phyloP scores from a whole-genome alignment of 2,329 filamentous ascomycete genomes.

The Exophiala calicioides region DNA sequence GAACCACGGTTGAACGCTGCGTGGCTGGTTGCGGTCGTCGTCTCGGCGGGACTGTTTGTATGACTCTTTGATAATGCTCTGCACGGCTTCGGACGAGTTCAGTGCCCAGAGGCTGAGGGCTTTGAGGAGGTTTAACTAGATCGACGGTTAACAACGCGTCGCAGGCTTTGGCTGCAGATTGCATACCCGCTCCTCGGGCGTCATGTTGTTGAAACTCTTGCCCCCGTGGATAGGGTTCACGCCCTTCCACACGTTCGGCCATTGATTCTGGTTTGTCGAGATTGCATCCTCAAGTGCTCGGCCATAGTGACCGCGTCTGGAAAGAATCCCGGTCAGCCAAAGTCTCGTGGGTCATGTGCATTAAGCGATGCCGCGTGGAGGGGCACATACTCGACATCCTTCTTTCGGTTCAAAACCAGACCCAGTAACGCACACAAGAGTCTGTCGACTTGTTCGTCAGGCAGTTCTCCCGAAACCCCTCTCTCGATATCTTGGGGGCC shows the following conservation, averaged over 20 bases:
- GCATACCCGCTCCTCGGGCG: slow-evolving; percentile 74
- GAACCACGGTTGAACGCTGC: slow-evolving; percentile 90
- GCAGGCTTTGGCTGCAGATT: neutral
- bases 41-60: slow-evolving; percentile 87
- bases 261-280: slow-evolving; percentile 79
- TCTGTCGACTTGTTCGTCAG: slow-evolving; percentile 81
- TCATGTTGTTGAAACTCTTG: slow-evolving; percentile 79
- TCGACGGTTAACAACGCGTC: slow-evolving; percentile 8
- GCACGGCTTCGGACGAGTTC: slow-evolving; percentile 80
- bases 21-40: slow-evolving; percentile 76
- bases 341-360: neutral
- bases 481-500: slow-evolving; percentile 93
- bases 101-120: slow-evolving; percentile 86
- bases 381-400: slow-evolving; percentile 86
- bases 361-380: neutral
- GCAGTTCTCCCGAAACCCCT: slow-evolving; percentile 74
- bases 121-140: slow-evolving; percentile 76
- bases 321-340: slow-evolving; percentile 13
- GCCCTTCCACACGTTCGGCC: slow-evolving; percentile 79
- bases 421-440: slow-evolving; percentile 87
- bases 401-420: slow-evolving; percentile 92
- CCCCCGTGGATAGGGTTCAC: slow-evolving; percentile 81
- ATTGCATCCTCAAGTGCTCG: slow-evolving; percentile 93
- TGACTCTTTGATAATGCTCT: slow-evolving; percentile 76
- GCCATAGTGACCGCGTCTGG: slow-evolving; percentile 85